phyloP scores from a whole-genome alignment of 495 filamentous ascomycete species.

The Penicillium cataractarum region DNA sequence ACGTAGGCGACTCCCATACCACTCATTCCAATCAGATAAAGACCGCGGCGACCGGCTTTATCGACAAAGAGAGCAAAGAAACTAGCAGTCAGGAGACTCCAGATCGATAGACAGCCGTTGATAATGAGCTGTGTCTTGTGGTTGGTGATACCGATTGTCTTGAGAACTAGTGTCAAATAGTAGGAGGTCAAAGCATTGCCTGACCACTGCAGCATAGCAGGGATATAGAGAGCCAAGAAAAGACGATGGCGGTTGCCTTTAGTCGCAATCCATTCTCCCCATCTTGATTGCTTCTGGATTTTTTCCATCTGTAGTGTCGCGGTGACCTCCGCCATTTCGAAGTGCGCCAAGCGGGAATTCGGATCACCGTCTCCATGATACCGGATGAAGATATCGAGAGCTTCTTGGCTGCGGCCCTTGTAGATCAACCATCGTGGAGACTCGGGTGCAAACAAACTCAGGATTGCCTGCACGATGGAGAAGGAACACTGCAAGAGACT shows the following conservation, averaged over 20 bases:
- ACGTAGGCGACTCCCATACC: constrained; percentile 64
- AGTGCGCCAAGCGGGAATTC: constrained; percentile 22
- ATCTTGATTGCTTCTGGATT: constrained; percentile 33
- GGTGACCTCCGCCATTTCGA: constrained; percentile 36
- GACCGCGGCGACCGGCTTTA: constrained; percentile 59
- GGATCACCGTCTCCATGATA: constrained; percentile 33
- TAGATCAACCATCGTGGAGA: constrained; percentile 51
- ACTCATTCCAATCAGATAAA: constrained; percentile 60
- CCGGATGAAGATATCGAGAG: constrained; percentile 32
- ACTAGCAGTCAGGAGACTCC: constrained; percentile 35
- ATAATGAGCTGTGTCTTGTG: constrained; percentile 49
- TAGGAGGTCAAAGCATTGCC: constrained; percentile 62
- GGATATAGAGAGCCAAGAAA: constrained; percentile 57
- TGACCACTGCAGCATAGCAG: constrained; percentile 35
- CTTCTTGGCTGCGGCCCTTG: constrained; percentile 39
- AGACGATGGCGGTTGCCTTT: constrained; percentile 69
- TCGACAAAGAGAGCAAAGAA: constrained; percentile 61
- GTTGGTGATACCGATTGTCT: constrained; percentile 56
- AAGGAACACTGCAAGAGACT: constrained; percentile 46
- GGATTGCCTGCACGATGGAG: constrained; percentile 43
- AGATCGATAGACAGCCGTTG: constrained; percentile 33
- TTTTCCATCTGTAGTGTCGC: constrained; percentile 34
- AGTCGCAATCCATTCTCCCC: constrained; percentile 61
- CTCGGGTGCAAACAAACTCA: constrained; percentile 48
- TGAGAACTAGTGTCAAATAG: constrained; percentile 59